phyloP scores from a whole-genome alignment of 2,329 filamentous ascomycete genomes.

The Alternaria triticina region DNA sequence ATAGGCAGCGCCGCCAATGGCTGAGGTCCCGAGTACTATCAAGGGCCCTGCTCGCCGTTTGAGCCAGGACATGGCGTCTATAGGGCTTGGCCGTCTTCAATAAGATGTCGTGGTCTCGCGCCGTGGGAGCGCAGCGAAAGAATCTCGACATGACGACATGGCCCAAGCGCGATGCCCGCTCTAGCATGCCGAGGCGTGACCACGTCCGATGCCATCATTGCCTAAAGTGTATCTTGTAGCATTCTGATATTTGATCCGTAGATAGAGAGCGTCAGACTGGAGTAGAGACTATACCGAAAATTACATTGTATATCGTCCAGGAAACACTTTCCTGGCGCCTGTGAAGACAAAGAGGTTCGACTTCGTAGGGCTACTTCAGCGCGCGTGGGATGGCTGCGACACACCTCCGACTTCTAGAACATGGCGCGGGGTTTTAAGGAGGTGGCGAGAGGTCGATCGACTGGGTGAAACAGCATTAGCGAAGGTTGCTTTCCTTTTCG shows the following conservation, averaged over 20 bases:
- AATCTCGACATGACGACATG: constrained; percentile 14
- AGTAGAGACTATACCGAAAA: neutral
- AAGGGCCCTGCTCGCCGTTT: constrained; percentile 37
- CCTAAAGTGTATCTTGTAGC: neutral
- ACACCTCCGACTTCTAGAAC: neutral
- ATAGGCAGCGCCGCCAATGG: constrained; percentile 44
- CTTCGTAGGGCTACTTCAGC: neutral
- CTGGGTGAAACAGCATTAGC: constrained; percentile 4
- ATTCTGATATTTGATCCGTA: neutral
- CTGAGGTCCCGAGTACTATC: constrained; percentile 42
- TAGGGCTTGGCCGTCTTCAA: neutral
- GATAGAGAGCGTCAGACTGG: neutral
- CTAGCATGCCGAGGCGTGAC: constrained; percentile 7
- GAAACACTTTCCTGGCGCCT: neutral
- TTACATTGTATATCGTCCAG: neutral
- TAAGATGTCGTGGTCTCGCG: neutral
- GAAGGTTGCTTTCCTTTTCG: constrained; percentile 3
- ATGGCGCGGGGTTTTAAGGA: neutral
- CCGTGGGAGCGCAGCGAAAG: neutral
- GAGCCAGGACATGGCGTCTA: constrained; percentile 36
- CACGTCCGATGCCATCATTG: neutral
- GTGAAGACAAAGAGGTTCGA: neutral
- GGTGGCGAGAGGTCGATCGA: constrained; percentile 6
- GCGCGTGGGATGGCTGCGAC: neutral
- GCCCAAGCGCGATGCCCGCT: constrained; percentile 11